Evolutionary conservation across 176 grass and related monocot genomes (phyloP).

Genomic region (Zea mays): Zm-B73-REFERENCE-NAM-5.0 NC_050102.1:137410501-137411000

Average conservation of each 20-base stretch:
- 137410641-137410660: background rate
- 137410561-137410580: conserved; percentile 9
- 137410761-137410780: conserved; percentile 10
- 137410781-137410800: conserved; percentile 23
- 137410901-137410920: background rate
- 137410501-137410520: conserved; percentile 79
- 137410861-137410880: background rate
- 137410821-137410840: background rate
- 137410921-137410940: conserved; percentile 14
- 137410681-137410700: conserved; percentile 11
- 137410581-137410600: conserved; percentile 33
- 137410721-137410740: background rate
- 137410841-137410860: conserved; percentile 13
- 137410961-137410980: background rate
- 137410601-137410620: conserved; percentile 34
- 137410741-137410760: conserved; percentile 22
- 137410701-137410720: conserved; percentile 26
- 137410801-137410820: background rate
- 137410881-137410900: background rate
- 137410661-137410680: background rate
- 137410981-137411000: background rate
- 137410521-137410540: conserved; percentile 78
- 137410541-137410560: conserved; percentile 62
- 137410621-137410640: conserved; percentile 31
- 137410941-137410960: background rate